Conservation (phyloP, 1,284 basidiomycete genomes). For the Prillingera fragicola region DNA sequence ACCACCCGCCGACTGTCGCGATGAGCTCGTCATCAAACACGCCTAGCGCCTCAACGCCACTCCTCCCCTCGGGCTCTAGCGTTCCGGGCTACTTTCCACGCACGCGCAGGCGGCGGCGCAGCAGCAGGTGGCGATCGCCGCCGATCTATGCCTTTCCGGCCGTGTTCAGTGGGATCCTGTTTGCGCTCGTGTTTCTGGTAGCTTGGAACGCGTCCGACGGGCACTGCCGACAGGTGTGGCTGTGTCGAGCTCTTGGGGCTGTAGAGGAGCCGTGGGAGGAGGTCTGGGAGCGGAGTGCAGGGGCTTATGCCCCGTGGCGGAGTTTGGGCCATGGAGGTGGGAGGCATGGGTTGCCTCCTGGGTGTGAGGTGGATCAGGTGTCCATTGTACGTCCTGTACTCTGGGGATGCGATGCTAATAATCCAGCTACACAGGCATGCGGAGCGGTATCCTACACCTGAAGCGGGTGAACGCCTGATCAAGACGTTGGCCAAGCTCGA, state of each 20-base stretch:
- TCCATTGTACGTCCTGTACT: conserved; percentile 30
- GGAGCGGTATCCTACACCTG: conserved; percentile 66
- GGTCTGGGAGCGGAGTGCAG: conserved; percentile 32
- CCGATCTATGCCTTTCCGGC: conserved; percentile 74
- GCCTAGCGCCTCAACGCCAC: too few species aligned
- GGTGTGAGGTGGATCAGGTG: conserved; percentile 41
- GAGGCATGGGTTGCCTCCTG: conserved; percentile 25
- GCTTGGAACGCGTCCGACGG: conserved; percentile 58
- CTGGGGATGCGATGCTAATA: not conserved
- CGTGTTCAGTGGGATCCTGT: conserved; percentile 74
- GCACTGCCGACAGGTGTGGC: conserved; percentile 25
- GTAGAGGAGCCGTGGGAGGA: conserved; percentile 18
- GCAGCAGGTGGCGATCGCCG: conserved; percentile 32
- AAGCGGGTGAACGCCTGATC: conserved; percentile 52
- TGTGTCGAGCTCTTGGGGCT: conserved; percentile 29
- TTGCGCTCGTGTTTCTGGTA: conserved; percentile 61
- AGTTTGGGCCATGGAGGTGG: conserved; percentile 21
- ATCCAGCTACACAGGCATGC: conserved; percentile 76
- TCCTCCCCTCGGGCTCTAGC: too few species aligned
- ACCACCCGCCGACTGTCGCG: too few species aligned
- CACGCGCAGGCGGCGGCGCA: not conserved
- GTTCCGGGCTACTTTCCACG: too few species aligned
- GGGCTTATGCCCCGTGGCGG: conserved; percentile 35
- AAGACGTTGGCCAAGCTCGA: conserved; percentile 47
- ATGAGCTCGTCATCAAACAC: too few species aligned